Evolutionary conservation across 2,329 filamentous ascomycete genomes (phyloP).

Genomic region (Xylariaceae sp.): DNA sequence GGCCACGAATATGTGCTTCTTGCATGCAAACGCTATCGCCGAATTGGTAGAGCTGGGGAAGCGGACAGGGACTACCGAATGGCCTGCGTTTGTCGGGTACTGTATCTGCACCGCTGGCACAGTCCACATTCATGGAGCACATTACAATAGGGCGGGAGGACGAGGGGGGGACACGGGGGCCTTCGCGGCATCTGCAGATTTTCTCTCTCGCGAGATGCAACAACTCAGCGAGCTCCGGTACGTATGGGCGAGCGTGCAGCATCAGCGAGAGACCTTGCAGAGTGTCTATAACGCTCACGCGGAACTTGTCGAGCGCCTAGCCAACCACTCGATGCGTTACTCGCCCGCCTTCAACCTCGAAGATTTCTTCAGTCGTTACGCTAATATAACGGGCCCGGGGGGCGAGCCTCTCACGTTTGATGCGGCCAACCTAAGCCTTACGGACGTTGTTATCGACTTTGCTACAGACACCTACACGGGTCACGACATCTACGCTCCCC

Average conservation of each 20-base stretch:
- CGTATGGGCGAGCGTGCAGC: conserved; percentile 78
- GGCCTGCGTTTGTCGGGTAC: conserved; percentile 86
- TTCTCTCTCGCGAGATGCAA: conserved; percentile 78
- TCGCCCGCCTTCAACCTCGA: conserved; percentile 83
- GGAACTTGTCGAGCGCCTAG: conserved; percentile 76
- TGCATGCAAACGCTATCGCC: conserved; percentile 86
- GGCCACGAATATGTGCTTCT: conserved; percentile 83
- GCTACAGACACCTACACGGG: conserved; percentile 60
- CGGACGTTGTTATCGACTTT: conserved; percentile 68
- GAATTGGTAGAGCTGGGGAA: conserved; percentile 82
- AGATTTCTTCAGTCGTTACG: conserved; percentile 85
- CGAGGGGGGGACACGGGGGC: conserved; percentile 62
- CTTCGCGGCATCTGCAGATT: conserved; percentile 68
- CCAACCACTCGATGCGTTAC: conserved; percentile 72
- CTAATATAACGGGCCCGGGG: conserved; percentile 60
- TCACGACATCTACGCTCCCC: conserved; percentile 55
- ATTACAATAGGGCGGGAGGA: conserved; percentile 66
- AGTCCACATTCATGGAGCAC: conserved; percentile 84
- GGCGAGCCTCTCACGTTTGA: conserved; percentile 71
- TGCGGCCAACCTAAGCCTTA: conserved; percentile 73
- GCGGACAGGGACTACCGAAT: conserved; percentile 76
- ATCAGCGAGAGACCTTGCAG: conserved; percentile 80
- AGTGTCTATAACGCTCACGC: conserved; percentile 78
- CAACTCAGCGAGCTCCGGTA: conserved; percentile 77
- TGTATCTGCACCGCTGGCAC: conserved; percentile 87